Evolutionary conservation across 225 moss, liverwort and hornwort genomes (phyloP).

Genomic region (Polytrichum formosum): DNA sequence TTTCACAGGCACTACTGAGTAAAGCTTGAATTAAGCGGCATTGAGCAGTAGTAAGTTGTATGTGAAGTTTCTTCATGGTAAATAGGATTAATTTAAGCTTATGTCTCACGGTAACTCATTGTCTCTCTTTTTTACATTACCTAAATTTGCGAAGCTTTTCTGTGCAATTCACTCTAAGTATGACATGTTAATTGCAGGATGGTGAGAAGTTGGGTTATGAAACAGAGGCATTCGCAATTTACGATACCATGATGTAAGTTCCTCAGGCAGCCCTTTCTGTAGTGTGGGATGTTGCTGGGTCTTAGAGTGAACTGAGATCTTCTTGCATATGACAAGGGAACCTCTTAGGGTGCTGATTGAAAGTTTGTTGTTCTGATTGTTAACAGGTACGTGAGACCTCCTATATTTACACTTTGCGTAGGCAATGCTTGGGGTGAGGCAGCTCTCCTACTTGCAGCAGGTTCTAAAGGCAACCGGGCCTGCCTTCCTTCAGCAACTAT

Average conservation of each 20-base stretch:
- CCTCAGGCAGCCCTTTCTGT: not conserved
- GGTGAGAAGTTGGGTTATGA: slow-evolving; percentile 99
- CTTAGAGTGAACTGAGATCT: too few relatives aligned
- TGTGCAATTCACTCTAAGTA: not conserved
- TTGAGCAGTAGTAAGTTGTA: too few relatives aligned
- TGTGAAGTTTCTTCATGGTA: too few relatives aligned
- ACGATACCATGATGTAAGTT: slow-evolving; percentile 85
- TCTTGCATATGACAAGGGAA: too few relatives aligned
- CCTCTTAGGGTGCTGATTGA: too few relatives aligned
- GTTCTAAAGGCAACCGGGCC: slow-evolving; percentile 93
- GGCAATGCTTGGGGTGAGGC: slow-evolving; percentile 99
- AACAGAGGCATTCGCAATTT: slow-evolving; percentile 97
- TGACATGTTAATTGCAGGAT: slow-evolving; percentile 38
- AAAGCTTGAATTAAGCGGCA: not conserved
- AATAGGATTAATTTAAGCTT: too few relatives aligned
- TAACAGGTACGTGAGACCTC: slow-evolving; percentile 84
- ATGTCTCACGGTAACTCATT: too few relatives aligned
- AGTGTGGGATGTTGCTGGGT: too few relatives aligned
- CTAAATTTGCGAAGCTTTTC: too few relatives aligned
- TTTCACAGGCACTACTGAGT: slow-evolving; percentile 92
- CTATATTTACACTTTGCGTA: slow-evolving; percentile 91
- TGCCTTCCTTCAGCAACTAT: slow-evolving; percentile 92
- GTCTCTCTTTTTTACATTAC: too few relatives aligned
- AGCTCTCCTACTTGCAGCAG: slow-evolving; percentile 82
- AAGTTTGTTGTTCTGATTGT: not conserved